These are phyloP conservation scores for Epicoccum nigrum DNA, from an alignment of 2,329 filamentous ascomycete species.

Conservation along the genomic window DNA sequence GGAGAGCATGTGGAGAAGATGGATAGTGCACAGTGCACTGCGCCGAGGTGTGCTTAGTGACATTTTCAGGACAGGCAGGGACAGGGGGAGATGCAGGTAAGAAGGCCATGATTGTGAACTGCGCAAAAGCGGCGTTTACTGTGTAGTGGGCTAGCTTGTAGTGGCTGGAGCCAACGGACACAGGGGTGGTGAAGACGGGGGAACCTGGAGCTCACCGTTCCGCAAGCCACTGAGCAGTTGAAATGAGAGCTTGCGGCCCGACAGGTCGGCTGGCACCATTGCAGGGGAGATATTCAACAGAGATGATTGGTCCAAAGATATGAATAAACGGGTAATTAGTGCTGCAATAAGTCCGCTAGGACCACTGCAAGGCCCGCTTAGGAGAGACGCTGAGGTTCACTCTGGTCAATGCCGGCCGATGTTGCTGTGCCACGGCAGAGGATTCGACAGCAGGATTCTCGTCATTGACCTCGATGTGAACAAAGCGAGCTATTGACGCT, in stretches of 20 bases:
- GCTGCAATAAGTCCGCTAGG: slow-evolving; percentile 30
- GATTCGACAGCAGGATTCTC: slow-evolving; percentile 21
- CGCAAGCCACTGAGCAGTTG: slow-evolving; percentile 36
- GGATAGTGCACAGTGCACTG: slow-evolving; percentile 43
- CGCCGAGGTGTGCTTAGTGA: slow-evolving; percentile 31
- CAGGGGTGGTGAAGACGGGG: slow-evolving; percentile 30
- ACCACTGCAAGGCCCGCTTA: slow-evolving; percentile 14
- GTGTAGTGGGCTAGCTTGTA: slow-evolving; percentile 27
- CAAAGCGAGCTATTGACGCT: slow-evolving; percentile 13
- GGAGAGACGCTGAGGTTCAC: slow-evolving; percentile 25
- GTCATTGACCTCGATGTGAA: slow-evolving; percentile 7
- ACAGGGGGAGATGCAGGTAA: slow-evolving; percentile 34
- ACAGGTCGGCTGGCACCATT: slow-evolving; percentile 36
- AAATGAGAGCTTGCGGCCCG: slow-evolving; percentile 31
- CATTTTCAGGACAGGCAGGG: slow-evolving; percentile 33
- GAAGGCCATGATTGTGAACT: slow-evolving; percentile 30
- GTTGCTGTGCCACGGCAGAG: slow-evolving; percentile 27
- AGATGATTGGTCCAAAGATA: slow-evolving; percentile 32
- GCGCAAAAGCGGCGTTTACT: slow-evolving; percentile 22
- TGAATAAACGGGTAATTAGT: slow-evolving; percentile 46
- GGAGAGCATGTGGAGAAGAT: slow-evolving; percentile 47
- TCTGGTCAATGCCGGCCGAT: slow-evolving; percentile 30
- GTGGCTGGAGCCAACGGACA: slow-evolving; percentile 32
- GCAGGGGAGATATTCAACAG: slow-evolving; percentile 29
- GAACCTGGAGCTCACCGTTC: slow-evolving; percentile 25